phyloP scores from a whole-genome alignment of 108 stramenopile genomes.

The Discostella stelligeroides region DNA sequence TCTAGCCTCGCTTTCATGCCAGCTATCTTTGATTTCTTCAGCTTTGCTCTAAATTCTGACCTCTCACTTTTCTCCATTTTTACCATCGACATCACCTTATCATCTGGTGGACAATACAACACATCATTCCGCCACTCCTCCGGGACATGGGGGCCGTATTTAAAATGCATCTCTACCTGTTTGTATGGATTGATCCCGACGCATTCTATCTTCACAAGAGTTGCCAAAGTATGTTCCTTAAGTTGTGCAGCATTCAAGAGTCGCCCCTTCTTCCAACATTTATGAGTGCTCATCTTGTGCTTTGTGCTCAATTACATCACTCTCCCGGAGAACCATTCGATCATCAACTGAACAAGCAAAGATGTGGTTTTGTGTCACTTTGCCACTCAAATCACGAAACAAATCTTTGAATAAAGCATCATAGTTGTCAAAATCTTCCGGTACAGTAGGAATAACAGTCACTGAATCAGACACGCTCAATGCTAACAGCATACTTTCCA shows the following conservation, averaged over 20 bases:
- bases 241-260: neutral
- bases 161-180: slow-evolving; percentile 10
- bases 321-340: neutral
- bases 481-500: neutral
- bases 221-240: neutral
- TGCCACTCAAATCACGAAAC: neutral
- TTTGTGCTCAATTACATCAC: neutral
- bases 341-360: neutral
- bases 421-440: slow-evolving; percentile 1
- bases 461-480: neutral
- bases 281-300: neutral
- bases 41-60: neutral
- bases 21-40: no score
- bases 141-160: neutral
- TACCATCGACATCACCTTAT: neutral
- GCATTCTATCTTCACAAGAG: neutral
- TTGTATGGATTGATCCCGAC: slow-evolving; percentile 21
- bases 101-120: slow-evolving; percentile 3
- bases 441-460: neutral
- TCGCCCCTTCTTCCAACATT: neutral
- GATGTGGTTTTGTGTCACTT: slow-evolving; percentile 14
- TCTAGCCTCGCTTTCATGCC: neutral
- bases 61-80: slow-evolving; percentile 2
- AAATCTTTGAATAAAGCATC: neutral
- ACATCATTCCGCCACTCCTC: neutral